phyloP scores from a whole-genome alignment of 495 filamentous ascomycete species.

The Xylaria scruposa region DNA sequence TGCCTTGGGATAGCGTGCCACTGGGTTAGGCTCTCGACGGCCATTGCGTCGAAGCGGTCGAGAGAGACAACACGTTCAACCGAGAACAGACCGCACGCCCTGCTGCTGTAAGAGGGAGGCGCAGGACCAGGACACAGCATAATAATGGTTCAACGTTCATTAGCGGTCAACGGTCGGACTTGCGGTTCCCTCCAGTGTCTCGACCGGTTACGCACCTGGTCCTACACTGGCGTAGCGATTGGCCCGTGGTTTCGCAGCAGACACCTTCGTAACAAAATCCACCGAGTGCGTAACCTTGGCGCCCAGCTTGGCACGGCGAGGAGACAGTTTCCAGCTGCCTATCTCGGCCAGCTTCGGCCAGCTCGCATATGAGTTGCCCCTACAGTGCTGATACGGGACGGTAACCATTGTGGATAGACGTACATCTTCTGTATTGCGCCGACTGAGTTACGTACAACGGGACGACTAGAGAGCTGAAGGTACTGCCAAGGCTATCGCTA shows the following conservation, averaged over 20 bases:
- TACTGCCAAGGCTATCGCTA: background rate
- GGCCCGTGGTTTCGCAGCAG: slow-evolving; percentile 15
- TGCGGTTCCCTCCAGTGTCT: slow-evolving; percentile 10
- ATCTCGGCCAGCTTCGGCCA: slow-evolving; percentile 27
- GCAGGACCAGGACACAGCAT: slow-evolving; percentile 11
- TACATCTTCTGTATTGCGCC: background rate
- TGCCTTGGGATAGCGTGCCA: background rate
- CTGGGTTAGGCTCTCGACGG: background rate
- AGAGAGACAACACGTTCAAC: background rate
- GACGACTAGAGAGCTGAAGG: background rate
- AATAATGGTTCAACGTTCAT: slow-evolving; percentile 13
- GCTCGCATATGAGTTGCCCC: slow-evolving; percentile 16
- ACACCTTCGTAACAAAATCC: slow-evolving; percentile 26
- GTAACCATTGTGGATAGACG: slow-evolving; percentile 1
- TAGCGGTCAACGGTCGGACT: slow-evolving; percentile 21
- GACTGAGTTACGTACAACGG: background rate
- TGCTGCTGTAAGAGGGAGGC: background rate
- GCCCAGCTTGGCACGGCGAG: slow-evolving; percentile 4
- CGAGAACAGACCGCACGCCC: background rate
- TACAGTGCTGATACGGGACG: slow-evolving; percentile 12
- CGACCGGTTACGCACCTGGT: slow-evolving; percentile 23
- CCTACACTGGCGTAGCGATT: slow-evolving; percentile 8
- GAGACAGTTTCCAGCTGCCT: slow-evolving; percentile 20
- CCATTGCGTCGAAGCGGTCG: background rate
- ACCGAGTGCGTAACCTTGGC: slow-evolving; percentile 22